A percentile compares a stretch with the other conserved stretches of the same genome.
phyloP scores from a whole-genome alignment of 2,329 filamentous ascomycete species.

The Neocatenulostroma microsporum region DNA sequence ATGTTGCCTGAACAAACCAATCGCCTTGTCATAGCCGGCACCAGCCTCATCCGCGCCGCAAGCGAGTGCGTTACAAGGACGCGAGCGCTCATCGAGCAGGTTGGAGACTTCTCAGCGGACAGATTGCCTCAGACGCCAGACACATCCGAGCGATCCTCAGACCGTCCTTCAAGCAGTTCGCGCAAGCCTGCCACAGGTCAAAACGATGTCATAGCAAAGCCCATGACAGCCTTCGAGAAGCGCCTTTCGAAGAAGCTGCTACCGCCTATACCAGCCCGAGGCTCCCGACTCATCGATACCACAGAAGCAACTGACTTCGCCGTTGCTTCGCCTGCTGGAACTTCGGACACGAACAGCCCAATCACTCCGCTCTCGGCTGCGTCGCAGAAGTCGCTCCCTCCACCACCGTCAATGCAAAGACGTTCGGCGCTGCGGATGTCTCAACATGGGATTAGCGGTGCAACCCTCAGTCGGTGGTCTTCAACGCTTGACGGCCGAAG shows the following conservation, averaged over 20 bases:
- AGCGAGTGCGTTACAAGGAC: slow-evolving; percentile 87
- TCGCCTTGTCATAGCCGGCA: slow-evolving; percentile 23
- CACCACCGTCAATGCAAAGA: slow-evolving; percentile 3
- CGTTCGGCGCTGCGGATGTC: slow-evolving; percentile 9
- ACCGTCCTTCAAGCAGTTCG: neutral
- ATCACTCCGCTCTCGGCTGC: neutral
- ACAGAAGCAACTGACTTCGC: no score
- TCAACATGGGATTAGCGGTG: slow-evolving; percentile 10
- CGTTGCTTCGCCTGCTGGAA: neutral
- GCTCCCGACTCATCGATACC: no score
- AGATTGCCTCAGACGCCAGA: slow-evolving; percentile 34
- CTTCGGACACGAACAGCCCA: neutral
- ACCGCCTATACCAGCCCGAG: slow-evolving; percentile 11
- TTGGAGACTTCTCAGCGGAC: slow-evolving; percentile 36
- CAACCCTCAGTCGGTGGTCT: slow-evolving; percentile 8
- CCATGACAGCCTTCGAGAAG: slow-evolving; percentile 10
- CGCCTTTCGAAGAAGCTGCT: slow-evolving; percentile 15
- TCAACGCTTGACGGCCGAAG: slow-evolving; percentile 11
- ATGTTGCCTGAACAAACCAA: slow-evolving; percentile 54
- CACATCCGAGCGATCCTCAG: neutral
- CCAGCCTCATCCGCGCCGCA: slow-evolving; percentile 58
- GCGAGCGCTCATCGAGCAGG: slow-evolving; percentile 74
- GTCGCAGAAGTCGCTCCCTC: slow-evolving; percentile 3
- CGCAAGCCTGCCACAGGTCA: neutral
- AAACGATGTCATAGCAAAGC: neutral